Percentiles rank a stretch among this genome's conserved stretches.
phyloP scores from a whole-genome alignment of 2,329 filamentous ascomycete genomes.

The Sporothrix protearum region DNA sequence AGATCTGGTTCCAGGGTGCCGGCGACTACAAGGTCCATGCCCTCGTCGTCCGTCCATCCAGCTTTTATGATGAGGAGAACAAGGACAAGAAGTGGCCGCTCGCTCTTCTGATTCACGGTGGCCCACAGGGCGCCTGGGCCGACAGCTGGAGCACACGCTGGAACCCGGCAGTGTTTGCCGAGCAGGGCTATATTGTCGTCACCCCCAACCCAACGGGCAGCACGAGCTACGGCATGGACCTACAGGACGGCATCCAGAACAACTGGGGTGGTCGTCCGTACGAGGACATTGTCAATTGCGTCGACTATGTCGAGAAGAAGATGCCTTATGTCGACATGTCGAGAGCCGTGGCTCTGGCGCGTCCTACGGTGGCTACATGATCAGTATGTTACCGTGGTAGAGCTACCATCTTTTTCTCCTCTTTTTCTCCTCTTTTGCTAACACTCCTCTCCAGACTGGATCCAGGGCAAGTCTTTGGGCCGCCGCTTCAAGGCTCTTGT shows the following conservation, averaged over 20 bases:
- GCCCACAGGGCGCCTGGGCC: constrained; percentile 72
- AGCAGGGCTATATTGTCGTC: constrained; percentile 81
- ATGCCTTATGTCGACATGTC: constrained; percentile 65
- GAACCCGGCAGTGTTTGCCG: constrained; percentile 82
- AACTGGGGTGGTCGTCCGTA: constrained; percentile 87
- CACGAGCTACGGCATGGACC: constrained; percentile 75
- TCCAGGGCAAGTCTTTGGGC: constrained; percentile 79
- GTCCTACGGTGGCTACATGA: constrained; percentile 73
- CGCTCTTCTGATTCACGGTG: constrained; percentile 76
- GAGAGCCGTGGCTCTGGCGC: constrained; percentile 71
- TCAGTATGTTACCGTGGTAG: constrained; percentile 46
- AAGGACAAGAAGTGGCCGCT: constrained; percentile 63
- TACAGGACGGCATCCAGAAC: constrained; percentile 70
- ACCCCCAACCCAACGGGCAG: constrained; percentile 79
- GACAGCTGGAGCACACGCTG: constrained; percentile 78
- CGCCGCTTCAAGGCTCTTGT: constrained; percentile 84
- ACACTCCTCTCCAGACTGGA: constrained; percentile 59
- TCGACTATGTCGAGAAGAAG: constrained; percentile 67
- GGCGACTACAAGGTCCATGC: constrained; percentile 65
- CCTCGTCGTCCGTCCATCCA: constrained; percentile 62
- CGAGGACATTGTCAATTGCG: constrained; percentile 72
- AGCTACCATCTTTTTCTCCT: too few species aligned
- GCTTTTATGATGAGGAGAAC: constrained; percentile 61
- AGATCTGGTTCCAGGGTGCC: constrained; percentile 67
- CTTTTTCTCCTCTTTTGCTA: not conserved